A percentile compares a stretch with the other conserved stretches of the same genome.
Evolutionary conservation across 768 basidiomycete genomes (phyloP).

Genomic region (Obba rivulosa): DNA sequence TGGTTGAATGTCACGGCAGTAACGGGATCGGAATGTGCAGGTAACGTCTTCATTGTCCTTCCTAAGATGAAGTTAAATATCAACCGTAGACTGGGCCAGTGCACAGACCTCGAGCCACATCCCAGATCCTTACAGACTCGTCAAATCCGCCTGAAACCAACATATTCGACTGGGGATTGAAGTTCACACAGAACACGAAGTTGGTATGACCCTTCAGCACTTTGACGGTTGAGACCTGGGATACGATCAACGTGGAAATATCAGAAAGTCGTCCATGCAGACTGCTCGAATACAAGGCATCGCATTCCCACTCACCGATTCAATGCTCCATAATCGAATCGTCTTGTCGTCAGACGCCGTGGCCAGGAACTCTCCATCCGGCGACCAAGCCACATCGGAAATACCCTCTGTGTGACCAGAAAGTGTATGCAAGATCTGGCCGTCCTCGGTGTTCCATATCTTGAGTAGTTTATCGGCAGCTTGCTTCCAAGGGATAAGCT

Average conservation of each 20-base stretch:
- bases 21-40: conserved; percentile 97
- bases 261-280: background rate
- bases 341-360: conserved; percentile 94
- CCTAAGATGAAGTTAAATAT: conserved; percentile 37
- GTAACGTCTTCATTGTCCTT: conserved; percentile 78
- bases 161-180: conserved; percentile 84
- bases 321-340: conserved; percentile 79
- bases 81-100: background rate
- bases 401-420: conserved; percentile 77
- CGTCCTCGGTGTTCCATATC: conserved; percentile 71
- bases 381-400: conserved; percentile 88
- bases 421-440: conserved; percentile 68
- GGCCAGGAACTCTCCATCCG: conserved; percentile 76
- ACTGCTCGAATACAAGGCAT: background rate
- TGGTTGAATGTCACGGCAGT: conserved; percentile 91
- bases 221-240: conserved; percentile 54
- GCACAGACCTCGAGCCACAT: conserved; percentile 74
- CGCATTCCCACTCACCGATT: conserved; percentile 37
- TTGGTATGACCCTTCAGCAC: conserved; percentile 83
- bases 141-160: conserved; percentile 93
- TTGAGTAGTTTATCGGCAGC: conserved; percentile 83
- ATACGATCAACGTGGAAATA: conserved; percentile 10
- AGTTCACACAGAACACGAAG: conserved; percentile 92
- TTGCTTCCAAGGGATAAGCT: conserved; percentile 39
- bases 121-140: conserved; percentile 96